A percentile compares a stretch with the other conserved stretches of the same genome.
Evolutionary conservation across 2,329 filamentous ascomycete genomes (phyloP).

Genomic region (Trichophyton mentagrophytes): DNA sequence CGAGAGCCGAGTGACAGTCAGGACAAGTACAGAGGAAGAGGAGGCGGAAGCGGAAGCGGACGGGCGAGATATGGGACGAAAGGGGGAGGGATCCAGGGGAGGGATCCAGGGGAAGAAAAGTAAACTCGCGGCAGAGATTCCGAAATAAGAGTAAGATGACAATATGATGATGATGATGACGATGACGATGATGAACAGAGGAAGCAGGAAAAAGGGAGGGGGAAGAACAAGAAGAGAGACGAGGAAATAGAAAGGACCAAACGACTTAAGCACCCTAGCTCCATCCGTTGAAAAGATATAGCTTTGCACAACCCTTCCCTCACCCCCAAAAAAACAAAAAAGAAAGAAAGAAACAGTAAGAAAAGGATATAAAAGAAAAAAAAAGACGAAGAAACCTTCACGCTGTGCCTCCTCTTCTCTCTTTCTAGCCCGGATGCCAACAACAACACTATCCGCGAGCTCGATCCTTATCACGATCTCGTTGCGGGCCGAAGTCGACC

Average conservation of each 20-base stretch:
- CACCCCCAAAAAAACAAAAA: slow-evolving; percentile 18
- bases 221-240: not conserved
- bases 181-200: slow-evolving; percentile 1
- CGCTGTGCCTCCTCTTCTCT: slow-evolving; percentile 4
- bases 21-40: slow-evolving; percentile 8
- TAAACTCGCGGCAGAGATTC: slow-evolving; percentile 25
- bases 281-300: slow-evolving; percentile 23
- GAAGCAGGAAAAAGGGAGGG: not conserved
- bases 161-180: slow-evolving; percentile 8
- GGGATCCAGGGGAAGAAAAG: slow-evolving; percentile 3
- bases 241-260: not conserved
- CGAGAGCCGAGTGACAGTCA: slow-evolving; percentile 15
- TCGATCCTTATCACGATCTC: slow-evolving; percentile 18
- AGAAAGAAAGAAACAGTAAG: not conserved
- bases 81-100: slow-evolving; percentile 7
- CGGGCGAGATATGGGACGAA: slow-evolving; percentile 5
- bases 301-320: slow-evolving; percentile 25
- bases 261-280: slow-evolving; percentile 20
- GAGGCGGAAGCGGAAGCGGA: slow-evolving; percentile 11
- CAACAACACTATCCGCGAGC: slow-evolving; percentile 15
- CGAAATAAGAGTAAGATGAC: slow-evolving; percentile 21
- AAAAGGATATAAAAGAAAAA: not conserved
- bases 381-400: slow-evolving; percentile 13
- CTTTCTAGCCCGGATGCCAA: too few relatives aligned
- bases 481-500: slow-evolving; percentile 47